Conservation (phyloP, 2,329 filamentous ascomycete genomes). For the Xylariomycetidae sp. region DNA sequence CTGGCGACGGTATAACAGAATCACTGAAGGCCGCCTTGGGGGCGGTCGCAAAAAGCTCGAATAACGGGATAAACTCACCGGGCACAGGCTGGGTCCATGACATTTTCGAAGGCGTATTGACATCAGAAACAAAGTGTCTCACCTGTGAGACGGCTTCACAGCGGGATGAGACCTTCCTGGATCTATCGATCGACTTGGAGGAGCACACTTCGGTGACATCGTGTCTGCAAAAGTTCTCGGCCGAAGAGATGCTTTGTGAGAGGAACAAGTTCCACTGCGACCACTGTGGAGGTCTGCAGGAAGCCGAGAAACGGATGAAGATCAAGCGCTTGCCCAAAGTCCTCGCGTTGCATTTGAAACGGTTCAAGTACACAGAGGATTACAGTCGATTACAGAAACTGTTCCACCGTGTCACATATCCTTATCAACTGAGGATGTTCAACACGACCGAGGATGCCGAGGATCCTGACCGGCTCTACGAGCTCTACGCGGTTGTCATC, state of each 20-base stretch:
- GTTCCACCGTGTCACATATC: conserved; percentile 94
- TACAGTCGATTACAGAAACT: conserved; percentile 90
- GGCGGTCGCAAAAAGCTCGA: conserved; percentile 29
- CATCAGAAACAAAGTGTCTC: conserved; percentile 92
- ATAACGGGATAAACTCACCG: conserved; percentile 47
- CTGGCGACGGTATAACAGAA: conserved; percentile 42
- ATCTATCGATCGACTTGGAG: conserved; percentile 92
- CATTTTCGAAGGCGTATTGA: conserved; percentile 90
- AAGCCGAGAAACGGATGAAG: conserved; percentile 99
- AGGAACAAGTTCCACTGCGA: conserved; percentile 99
- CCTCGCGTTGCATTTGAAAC: conserved; percentile 86
- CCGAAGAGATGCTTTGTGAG: conserved; percentile 97
- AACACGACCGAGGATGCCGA: conserved; percentile 96
- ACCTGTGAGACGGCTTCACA: conserved; percentile 96
- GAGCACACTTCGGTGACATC: conserved; percentile 95
- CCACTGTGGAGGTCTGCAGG: conserved; percentile 90
- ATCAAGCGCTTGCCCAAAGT: conserved; percentile 92
- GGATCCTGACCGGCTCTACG: conserved; percentile 89
- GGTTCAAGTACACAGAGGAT: conserved; percentile 98
- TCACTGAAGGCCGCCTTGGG: conserved; percentile 44
- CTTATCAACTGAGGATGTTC: conserved; percentile 92
- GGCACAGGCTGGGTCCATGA: conserved; percentile 91
- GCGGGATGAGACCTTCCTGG: conserved; percentile 90
- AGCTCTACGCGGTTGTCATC: conserved; percentile 94
- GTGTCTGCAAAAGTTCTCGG: conserved; percentile 91